phyloP scores from a whole-genome alignment of 2,329 filamentous ascomycete genomes.

The Bimuria novae-zelandiae region DNA sequence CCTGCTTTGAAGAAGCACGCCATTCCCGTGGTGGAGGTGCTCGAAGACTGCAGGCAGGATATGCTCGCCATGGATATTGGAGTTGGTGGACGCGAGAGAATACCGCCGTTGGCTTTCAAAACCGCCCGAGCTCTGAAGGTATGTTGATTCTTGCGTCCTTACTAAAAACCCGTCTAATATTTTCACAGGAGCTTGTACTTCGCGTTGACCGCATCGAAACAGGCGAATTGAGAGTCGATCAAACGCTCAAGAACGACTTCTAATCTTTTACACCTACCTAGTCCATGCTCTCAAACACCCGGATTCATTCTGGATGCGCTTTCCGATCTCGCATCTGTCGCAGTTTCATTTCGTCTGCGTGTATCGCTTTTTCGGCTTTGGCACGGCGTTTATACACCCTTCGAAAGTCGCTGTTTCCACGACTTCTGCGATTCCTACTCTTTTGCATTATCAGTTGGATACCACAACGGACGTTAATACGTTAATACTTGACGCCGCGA shows the following conservation, averaged over 20 bases:
- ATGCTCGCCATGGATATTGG: constrained; percentile 66
- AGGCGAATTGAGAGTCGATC: constrained; percentile 43
- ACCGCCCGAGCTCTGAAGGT: constrained; percentile 81
- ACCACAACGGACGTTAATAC: neutral
- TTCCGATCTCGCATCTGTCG: neutral
- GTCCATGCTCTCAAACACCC: neutral
- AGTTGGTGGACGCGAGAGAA: constrained; percentile 64
- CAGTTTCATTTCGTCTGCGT: neutral
- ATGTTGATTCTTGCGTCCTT: neutral
- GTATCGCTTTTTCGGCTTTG: neutral
- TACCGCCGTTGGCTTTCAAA: constrained; percentile 86
- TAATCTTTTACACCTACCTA: constrained; percentile 15
- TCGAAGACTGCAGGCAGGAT: constrained; percentile 67
- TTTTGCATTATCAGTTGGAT: neutral
- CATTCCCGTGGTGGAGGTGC: constrained; percentile 57
- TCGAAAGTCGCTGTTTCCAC: neutral
- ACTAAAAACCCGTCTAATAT: constrained; percentile 17
- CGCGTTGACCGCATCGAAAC: constrained; percentile 48
- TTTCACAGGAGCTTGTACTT: constrained; percentile 46
- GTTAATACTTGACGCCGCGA: neutral
- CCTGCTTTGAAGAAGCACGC: constrained; percentile 57
- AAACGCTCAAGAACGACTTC: constrained; percentile 38
- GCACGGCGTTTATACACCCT: constrained; percentile 7
- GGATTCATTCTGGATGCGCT: neutral
- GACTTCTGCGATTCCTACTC: neutral